Base-by-base conservation (phyloP, 805 yeast species). In the Wickerhamomyces alni region DNA sequence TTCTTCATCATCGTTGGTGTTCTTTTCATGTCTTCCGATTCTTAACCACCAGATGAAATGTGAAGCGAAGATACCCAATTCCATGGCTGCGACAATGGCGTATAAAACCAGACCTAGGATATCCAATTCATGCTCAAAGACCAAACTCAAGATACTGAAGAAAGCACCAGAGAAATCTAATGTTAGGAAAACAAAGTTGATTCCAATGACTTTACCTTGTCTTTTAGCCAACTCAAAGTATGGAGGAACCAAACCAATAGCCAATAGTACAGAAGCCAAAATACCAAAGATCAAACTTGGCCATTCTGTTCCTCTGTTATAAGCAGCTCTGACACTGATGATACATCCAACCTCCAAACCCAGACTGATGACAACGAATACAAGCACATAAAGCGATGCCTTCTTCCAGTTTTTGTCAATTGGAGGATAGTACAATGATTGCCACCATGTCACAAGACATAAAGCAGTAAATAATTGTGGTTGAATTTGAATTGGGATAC, bases 91-190 rank as follows among this genome's bases (percentile, higher is more conserved):
- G 27, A 89, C 88, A 16, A 87, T 69, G 10, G 77, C 69, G 57
- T 89, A 89, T 28, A 89, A 67, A 0, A 84, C 69, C 46, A 85
- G 72, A 33, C 96, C 93, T 75, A 91, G 70, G n/a, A 77, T 59
- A 58, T 89, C 96, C 55, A 84, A 53, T 4, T 81, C 91, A 11
- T 69, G 67, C 3, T 82, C 93, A 36, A 81, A 69, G 2, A 67
- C 62, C 45, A 72, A 70, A 58, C 86, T 77, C 25, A 74, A 62
- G 61, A 85, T 72, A 11, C 94, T 84, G 48, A 87, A 77, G 31
- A 86, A 60, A 0, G 97, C 96, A 8, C 98, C 98, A 19, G 75
- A 46, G 4, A 85, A 75, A 58, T 91, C 97, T 63, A 89, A 63
- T 5, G 70, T 52, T 42, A 91, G 66, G 47, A 91, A 91, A 3